Conservation (phyloP, 768 basidiomycete genomes). For the Mycena amicta region DNA sequence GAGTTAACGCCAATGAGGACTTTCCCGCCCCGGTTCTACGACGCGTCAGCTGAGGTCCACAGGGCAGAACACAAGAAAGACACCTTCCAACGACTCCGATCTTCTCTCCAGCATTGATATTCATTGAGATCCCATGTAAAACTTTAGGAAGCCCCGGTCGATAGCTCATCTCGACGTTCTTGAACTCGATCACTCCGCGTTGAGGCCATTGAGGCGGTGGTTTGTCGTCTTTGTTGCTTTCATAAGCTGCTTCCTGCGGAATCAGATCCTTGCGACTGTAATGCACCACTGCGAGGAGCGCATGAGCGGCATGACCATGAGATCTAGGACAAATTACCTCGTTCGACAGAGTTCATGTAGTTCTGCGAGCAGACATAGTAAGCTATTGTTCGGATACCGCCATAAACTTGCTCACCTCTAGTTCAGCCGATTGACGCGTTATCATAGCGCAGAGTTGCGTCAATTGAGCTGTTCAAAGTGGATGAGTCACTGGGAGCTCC, state of each 20-base stretch:
- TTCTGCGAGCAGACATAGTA: slow-evolving; percentile 48
- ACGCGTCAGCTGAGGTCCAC: slow-evolving; percentile 24
- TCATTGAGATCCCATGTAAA: slow-evolving; percentile 62
- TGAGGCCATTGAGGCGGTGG: slow-evolving; percentile 67
- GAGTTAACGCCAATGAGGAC: slow-evolving; percentile 62
- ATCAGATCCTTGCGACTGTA: slow-evolving; percentile 55
- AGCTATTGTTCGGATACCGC: too few species aligned
- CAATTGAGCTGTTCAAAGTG: slow-evolving; percentile 42
- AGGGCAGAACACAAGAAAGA: not conserved
- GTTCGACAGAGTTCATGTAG: slow-evolving; percentile 68
- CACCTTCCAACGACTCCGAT: slow-evolving; percentile 72
- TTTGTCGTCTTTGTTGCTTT: slow-evolving; percentile 50
- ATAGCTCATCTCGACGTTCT: slow-evolving; percentile 63
- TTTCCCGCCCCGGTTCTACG: slow-evolving; percentile 57
- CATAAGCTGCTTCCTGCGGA: slow-evolving; percentile 67
- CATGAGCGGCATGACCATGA: not conserved
- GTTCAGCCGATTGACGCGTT: slow-evolving; percentile 64
- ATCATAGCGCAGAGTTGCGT: slow-evolving; percentile 56
- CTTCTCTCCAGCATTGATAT: slow-evolving; percentile 69
- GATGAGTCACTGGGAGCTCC: slow-evolving; percentile 3
- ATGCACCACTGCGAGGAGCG: slow-evolving; percentile 44
- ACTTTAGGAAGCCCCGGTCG: slow-evolving; percentile 73
- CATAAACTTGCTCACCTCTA: slow-evolving; percentile 57
- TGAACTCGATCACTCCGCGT: slow-evolving; percentile 61
- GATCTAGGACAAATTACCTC: slow-evolving; percentile 36